These are phyloP conservation scores for Pestalotiopsis sp. DNA, from an alignment of 2,329 filamentous ascomycete species.

Conservation along the genomic window DNA sequence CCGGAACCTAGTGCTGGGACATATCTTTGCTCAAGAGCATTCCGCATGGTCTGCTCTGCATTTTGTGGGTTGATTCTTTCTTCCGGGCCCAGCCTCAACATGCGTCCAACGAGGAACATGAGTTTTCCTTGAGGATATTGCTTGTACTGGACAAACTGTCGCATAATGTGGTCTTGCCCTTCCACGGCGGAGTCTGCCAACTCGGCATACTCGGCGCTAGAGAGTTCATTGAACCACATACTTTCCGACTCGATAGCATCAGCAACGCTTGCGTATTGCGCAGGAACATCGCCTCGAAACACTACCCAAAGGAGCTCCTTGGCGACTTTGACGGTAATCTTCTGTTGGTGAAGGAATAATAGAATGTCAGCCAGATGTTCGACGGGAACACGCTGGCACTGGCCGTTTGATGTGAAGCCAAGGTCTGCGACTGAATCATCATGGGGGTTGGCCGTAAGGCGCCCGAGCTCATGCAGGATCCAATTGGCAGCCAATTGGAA, in stretches of 20 bases:
- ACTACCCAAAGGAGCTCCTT: conserved; percentile 60
- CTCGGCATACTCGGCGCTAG: conserved; percentile 47
- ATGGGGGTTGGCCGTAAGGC: conserved; percentile 58
- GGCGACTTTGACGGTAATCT: conserved; percentile 60
- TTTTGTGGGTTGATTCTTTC: conserved; percentile 57
- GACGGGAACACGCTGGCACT: conserved; percentile 49
- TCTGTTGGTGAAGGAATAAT: conserved; percentile 46
- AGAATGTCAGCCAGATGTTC: conserved; percentile 54
- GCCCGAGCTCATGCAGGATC: conserved; percentile 78
- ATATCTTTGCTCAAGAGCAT: conserved; percentile 30
- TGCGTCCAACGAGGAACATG: conserved; percentile 63
- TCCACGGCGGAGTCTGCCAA: conserved; percentile 48
- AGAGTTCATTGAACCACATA: conserved; percentile 59
- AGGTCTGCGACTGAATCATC: conserved; percentile 32
- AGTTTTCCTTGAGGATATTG: conserved; percentile 60
- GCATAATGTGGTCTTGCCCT: conserved; percentile 50
- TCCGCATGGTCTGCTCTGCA: conserved; percentile 50
- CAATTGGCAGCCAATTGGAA: conserved; percentile 61
- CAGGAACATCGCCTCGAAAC: conserved; percentile 49
- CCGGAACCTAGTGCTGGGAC: conserved; percentile 20
- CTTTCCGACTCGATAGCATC: conserved; percentile 48
- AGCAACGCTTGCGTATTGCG: conserved; percentile 38
- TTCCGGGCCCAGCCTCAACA: conserved; percentile 57
- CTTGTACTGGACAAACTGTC: conserved; percentile 46
- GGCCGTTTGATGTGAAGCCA: conserved; percentile 47